Conservation (phyloP, 179 eudicot genomes). For the Vitellaria paradoxa region DNA sequence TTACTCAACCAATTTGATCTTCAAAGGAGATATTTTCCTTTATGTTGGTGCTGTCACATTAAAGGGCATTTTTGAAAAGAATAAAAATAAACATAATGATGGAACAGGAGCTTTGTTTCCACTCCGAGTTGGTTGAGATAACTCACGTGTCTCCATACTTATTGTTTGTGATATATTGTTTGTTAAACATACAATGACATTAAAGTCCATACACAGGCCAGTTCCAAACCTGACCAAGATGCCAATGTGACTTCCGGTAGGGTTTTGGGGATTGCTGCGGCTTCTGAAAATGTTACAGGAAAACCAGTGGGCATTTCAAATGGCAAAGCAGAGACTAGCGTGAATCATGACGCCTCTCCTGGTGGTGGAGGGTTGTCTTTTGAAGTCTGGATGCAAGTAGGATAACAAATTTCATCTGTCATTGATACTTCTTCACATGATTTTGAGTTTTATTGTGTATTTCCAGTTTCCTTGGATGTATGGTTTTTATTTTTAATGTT, state of each 20-base stretch:
- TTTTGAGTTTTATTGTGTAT: background rate
- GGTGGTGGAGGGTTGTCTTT: conserved; percentile 8
- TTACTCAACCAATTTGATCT: background rate
- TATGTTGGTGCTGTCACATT: background rate
- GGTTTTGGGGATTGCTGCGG: background rate
- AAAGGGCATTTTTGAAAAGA: background rate
- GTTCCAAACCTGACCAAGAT: background rate
- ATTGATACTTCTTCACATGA: background rate
- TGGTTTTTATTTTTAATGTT: background rate
- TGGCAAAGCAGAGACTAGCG: background rate
- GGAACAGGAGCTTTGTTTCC: background rate
- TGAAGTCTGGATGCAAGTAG: conserved; percentile 2
- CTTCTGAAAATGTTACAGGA: conserved; percentile 1
- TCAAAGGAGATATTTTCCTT: background rate
- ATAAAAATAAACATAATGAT: background rate
- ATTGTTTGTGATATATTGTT: background rate
- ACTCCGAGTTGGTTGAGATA: background rate
- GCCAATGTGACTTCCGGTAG: background rate
- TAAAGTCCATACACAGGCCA: background rate
- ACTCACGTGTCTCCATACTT: background rate
- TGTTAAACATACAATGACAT: background rate
- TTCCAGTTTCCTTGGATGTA: background rate
- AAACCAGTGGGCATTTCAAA: background rate
- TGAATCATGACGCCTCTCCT: background rate
- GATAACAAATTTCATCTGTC: background rate